A percentile compares a stretch with the other conserved stretches of the same genome.
Evolutionary conservation across 441 rosid species (phyloP).

Genomic region (Populus hybrid): DNA sequence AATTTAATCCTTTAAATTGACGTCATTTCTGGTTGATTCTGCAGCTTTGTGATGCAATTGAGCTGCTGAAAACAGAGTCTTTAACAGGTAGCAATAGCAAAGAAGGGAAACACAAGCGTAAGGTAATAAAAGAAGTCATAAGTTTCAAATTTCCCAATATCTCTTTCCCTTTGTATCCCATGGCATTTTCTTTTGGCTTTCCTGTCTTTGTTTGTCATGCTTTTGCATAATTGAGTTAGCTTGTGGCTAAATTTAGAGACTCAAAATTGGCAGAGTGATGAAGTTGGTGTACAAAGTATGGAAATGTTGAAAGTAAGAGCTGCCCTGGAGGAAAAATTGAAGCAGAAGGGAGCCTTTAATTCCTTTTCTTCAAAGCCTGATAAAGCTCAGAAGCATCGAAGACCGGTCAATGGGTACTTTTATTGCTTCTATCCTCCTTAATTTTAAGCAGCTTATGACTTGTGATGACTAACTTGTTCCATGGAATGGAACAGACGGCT

Average conservation of each 20-base stretch:
- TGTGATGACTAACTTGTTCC: constrained; percentile 16
- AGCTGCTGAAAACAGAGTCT: constrained; percentile 30
- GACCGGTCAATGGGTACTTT: constrained; percentile 55
- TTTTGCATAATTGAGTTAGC: neutral
- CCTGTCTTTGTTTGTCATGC: neutral
- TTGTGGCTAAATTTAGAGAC: constrained; percentile 20
- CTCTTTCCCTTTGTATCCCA: neutral
- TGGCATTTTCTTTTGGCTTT: neutral
- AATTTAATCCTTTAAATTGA: neutral
- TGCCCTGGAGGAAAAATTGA: constrained; percentile 72
- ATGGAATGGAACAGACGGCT: constrained; percentile 49
- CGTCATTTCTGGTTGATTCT: neutral
- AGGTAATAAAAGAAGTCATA: constrained; percentile 39
- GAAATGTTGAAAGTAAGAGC: constrained; percentile 85
- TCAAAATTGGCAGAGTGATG: constrained; percentile 46
- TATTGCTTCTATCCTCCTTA: neutral
- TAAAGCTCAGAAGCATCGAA: constrained; percentile 43
- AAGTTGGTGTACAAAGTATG: constrained; percentile 59
- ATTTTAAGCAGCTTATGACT: constrained; percentile 14
- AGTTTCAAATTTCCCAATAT: neutral
- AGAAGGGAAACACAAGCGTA: constrained; percentile 41
- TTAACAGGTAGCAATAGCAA: constrained; percentile 23
- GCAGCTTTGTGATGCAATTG: constrained; percentile 27
- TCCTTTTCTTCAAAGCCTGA: constrained; percentile 42
- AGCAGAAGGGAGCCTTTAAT: constrained; percentile 51